These are phyloP conservation scores for Trichoderma sp. DNA, from an alignment of 2,329 filamentous ascomycete genomes.

Conservation along the genomic window DNA sequence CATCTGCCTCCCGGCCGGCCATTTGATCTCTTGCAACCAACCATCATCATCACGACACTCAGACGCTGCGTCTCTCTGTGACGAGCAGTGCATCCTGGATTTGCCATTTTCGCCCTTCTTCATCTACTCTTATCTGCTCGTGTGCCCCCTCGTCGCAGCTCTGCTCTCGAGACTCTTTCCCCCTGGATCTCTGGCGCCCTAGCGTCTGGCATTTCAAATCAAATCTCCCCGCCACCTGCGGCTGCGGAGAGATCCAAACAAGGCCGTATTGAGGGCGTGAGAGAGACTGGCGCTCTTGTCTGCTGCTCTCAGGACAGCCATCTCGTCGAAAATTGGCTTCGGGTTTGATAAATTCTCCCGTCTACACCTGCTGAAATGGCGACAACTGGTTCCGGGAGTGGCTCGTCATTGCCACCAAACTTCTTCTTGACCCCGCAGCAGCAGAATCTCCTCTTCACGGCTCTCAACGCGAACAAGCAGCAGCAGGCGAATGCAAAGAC, in stretches of 20 bases:
- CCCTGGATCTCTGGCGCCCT: neutral
- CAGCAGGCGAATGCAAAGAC: slow-evolving; percentile 26
- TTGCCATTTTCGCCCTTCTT: neutral
- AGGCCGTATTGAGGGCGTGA: neutral
- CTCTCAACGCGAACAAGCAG: slow-evolving; percentile 67
- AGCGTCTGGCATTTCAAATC: slow-evolving; percentile 18
- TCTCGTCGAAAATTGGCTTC: neutral
- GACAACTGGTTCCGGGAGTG: slow-evolving; percentile 44
- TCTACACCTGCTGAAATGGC: slow-evolving; percentile 41
- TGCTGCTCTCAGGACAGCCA: neutral
- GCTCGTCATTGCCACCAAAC: slow-evolving; percentile 44
- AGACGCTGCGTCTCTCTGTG: neutral
- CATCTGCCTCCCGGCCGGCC: slow-evolving; percentile 15
- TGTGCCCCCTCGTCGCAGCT: neutral
- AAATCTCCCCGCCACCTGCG: slow-evolving; percentile 16
- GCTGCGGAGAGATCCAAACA: neutral
- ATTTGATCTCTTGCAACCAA: slow-evolving; percentile 4
- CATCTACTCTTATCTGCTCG: neutral
- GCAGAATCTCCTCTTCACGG: slow-evolving; percentile 71
- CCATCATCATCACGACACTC: slow-evolving; percentile 15
- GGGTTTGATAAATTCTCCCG: neutral
- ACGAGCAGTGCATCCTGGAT: slow-evolving; percentile 2
- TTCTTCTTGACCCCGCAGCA: slow-evolving; percentile 73
- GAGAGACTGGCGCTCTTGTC: neutral
- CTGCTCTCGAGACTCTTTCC: neutral